Conservation (phyloP, 192 early-diverging fungal genomes). For the Coemansia sp. region DNA sequence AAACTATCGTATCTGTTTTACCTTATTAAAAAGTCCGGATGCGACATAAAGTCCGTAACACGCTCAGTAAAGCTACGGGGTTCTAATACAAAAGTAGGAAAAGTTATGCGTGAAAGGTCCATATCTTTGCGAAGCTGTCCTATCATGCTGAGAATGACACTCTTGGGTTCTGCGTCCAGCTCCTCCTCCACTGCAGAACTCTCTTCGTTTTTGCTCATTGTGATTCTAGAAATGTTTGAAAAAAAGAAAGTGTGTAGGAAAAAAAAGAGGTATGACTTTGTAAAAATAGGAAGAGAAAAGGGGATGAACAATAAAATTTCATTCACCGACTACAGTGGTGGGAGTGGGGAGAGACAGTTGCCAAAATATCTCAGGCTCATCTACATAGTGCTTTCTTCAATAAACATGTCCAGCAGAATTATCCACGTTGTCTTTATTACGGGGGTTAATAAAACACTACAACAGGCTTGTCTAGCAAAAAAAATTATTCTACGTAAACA, state of each 20-base stretch:
- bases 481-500: neutral
- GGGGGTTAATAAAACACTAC: neutral
- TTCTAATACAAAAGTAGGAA: constrained; percentile 94
- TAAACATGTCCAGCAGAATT: neutral
- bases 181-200: constrained; percentile 66
- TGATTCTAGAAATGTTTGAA: neutral
- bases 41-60: constrained; percentile 94
- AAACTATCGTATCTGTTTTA: constrained; percentile 34
- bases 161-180: constrained; percentile 75
- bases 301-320: neutral
- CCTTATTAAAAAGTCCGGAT: constrained; percentile 78
- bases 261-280: constrained; percentile 9
- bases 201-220: constrained; percentile 43
- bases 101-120: constrained; percentile 89
- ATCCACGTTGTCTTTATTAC: neutral
- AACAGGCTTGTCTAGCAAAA: neutral
- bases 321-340: neutral
- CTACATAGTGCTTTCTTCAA: neutral
- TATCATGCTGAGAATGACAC: constrained; percentile 86
- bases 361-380: neutral
- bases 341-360: neutral
- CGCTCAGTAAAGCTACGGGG: constrained; percentile 91
- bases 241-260: constrained; percentile 6
- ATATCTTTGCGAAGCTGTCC: constrained; percentile 82
- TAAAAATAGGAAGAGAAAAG: constrained; percentile 3